Conservation (phyloP, 768 basidiomycete species). For the Phylloporus sp. region DNA sequence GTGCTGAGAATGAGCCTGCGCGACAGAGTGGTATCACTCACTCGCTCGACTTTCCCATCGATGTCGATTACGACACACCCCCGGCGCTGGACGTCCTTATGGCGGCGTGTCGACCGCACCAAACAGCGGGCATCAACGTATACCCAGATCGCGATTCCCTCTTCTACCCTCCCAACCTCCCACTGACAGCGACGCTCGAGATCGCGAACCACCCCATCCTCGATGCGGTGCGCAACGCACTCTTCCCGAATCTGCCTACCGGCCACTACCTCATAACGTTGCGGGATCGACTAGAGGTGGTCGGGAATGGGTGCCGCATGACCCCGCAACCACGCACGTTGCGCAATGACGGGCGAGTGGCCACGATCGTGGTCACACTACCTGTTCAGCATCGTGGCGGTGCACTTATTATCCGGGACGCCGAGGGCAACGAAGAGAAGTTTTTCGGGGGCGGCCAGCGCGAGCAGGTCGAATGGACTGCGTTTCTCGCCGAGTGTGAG, state of each 20-base stretch:
- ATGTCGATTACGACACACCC: conserved; percentile 68
- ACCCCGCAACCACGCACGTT: conserved; percentile 49
- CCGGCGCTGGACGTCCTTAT: conserved; percentile 78
- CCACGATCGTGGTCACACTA: conserved; percentile 69
- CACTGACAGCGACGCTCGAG: conserved; percentile 72
- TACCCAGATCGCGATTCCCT: conserved; percentile 62
- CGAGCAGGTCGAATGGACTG: conserved; percentile 75
- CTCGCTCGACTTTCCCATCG: conserved; percentile 78
- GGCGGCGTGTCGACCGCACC: conserved; percentile 66
- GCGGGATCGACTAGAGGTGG: conserved; percentile 67
- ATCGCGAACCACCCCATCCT: conserved; percentile 80
- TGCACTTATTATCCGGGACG: conserved; percentile 52
- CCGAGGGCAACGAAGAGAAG: conserved; percentile 54
- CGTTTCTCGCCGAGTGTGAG: conserved; percentile 70
- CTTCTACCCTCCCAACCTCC: conserved; percentile 69
- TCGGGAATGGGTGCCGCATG: conserved; percentile 58
- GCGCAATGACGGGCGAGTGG: conserved; percentile 64
- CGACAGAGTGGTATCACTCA: conserved; percentile 71
- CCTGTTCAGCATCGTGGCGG: conserved; percentile 76
- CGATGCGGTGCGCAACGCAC: conserved; percentile 63
- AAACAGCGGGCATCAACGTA: conserved; percentile 46
- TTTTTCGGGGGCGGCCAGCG: conserved; percentile 60
- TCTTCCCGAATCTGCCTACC: conserved; percentile 67
- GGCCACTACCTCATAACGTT: conserved; percentile 69
- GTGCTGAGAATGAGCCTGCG: background rate